These are phyloP conservation scores for Myrica gale DNA, from an alignment of 306 rosid genomes.

Conservation along the genomic window DNA sequence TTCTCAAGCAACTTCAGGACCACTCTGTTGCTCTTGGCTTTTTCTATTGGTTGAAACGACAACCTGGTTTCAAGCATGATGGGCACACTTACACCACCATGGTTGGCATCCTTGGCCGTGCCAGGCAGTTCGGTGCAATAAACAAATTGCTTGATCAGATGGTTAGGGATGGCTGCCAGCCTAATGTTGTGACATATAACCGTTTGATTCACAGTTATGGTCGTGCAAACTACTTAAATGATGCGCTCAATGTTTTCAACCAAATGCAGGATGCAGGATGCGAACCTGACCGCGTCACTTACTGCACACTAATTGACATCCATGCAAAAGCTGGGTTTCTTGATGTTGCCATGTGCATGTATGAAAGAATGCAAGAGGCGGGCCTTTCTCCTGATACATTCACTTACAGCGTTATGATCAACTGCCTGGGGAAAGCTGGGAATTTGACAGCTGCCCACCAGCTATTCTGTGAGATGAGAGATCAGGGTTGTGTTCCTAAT, in stretches of 20 bases:
- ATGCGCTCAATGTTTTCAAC: conserved; percentile 71
- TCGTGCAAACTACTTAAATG: conserved; percentile 84
- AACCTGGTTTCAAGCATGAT: conserved; percentile 74
- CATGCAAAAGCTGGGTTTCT: conserved; percentile 93
- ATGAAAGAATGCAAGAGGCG: conserved; percentile 78
- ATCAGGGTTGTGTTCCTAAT: conserved; percentile 85
- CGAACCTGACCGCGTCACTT: conserved; percentile 91
- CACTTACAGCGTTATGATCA: conserved; percentile 93
- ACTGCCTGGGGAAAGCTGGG: conserved; percentile 95
- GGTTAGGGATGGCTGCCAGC: conserved; percentile 80
- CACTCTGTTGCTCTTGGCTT: conserved; percentile 71
- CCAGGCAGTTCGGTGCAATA: conserved; percentile 74
- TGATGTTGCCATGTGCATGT: conserved; percentile 77
- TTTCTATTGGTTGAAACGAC: conserved; percentile 77
- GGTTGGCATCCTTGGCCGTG: conserved; percentile 95
- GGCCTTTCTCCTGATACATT: conserved; percentile 94
- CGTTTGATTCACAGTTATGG: conserved; percentile 91
- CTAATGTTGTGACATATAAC: conserved; percentile 91
- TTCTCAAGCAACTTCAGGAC: conserved; percentile 77
- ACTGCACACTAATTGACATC: conserved; percentile 92
- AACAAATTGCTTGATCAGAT: conserved; percentile 72
- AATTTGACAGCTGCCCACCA: conserved; percentile 74
- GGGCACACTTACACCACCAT: conserved; percentile 90
- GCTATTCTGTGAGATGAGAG: conserved; percentile 79
- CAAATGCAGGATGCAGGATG: conserved; percentile 76